phyloP scores from a whole-genome alignment of 139 green algal species.

The Protoeuglena noctilucae region DNA sequence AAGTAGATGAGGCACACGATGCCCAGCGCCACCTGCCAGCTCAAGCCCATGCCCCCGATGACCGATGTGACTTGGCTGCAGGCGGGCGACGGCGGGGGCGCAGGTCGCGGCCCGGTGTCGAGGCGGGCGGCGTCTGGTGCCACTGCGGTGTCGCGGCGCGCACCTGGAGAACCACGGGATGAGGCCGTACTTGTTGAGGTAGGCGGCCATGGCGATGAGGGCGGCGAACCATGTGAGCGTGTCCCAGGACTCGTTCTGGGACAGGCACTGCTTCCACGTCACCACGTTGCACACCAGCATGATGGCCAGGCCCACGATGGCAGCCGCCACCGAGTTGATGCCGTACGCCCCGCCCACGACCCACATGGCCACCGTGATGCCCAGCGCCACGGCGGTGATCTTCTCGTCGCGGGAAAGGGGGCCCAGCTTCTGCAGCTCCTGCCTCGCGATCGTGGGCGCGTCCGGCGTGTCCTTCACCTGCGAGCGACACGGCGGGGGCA shows the following conservation, averaged over 20 bases:
- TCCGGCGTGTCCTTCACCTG: constrained; percentile 83
- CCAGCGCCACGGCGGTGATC: constrained; percentile 76
- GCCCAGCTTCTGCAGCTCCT: constrained; percentile 86
- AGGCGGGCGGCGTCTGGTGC: constrained; percentile 20
- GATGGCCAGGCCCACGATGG: constrained; percentile 85
- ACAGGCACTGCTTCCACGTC: constrained; percentile 63
- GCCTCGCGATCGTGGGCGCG: constrained; percentile 59
- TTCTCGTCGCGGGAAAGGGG: constrained; percentile 88
- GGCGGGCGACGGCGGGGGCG: background rate
- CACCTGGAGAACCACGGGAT: constrained; percentile 96
- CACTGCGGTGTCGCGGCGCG: too few relatives aligned
- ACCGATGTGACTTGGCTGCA: constrained; percentile 13
- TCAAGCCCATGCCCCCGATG: constrained; percentile 63
- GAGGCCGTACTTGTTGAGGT: constrained; percentile 97
- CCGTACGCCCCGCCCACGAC: constrained; percentile 76
- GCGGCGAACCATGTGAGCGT: constrained; percentile 98
- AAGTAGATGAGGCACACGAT: constrained; percentile 90
- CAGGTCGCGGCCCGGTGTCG: background rate
- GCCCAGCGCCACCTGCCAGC: constrained; percentile 86
- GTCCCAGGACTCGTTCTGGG: constrained; percentile 80
- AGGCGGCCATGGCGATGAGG: constrained; percentile 94
- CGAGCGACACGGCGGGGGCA: too few relatives aligned
- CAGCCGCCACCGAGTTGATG: constrained; percentile 83
- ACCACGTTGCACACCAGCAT: constrained; percentile 79
- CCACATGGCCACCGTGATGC: constrained; percentile 78